Conservation (phyloP, 2,329 filamentous ascomycete species). For the Alternaria viburni region DNA sequence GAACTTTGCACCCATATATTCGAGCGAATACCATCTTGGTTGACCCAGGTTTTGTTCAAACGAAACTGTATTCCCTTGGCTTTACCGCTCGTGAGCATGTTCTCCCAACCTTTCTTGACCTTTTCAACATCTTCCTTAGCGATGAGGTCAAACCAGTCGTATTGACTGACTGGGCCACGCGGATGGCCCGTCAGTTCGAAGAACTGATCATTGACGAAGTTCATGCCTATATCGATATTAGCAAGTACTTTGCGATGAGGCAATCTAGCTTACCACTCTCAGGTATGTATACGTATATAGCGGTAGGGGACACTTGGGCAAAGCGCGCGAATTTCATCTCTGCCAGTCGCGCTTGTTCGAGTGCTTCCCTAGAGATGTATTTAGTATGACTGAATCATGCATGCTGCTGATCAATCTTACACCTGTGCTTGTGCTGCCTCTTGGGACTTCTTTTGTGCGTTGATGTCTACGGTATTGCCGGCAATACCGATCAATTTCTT, state of each 20-base stretch:
- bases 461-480: conserved; percentile 42
- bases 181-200: conserved; percentile 34
- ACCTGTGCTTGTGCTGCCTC: conserved; percentile 26
- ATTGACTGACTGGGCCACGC: conserved; percentile 14
- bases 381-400: not conserved
- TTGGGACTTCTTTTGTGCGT: conserved; percentile 39
- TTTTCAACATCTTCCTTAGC: conserved; percentile 27
- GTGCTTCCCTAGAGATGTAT: conserved; percentile 17
- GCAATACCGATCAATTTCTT: conserved; percentile 36
- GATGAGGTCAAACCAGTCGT: conserved; percentile 27
- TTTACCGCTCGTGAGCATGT: conserved; percentile 22
- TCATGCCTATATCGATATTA: conserved; percentile 26
- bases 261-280: conserved; percentile 16
- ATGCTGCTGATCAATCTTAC: not conserved
- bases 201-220: conserved; percentile 39
- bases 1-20: conserved; percentile 38
- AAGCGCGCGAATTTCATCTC: conserved; percentile 37
- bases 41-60: conserved; percentile 36
- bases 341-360: conserved; percentile 31
- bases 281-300: conserved; percentile 35
- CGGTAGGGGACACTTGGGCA: conserved; percentile 31
- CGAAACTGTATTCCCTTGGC: conserved; percentile 28
- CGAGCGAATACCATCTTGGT: conserved; percentile 30
- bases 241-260: not conserved
- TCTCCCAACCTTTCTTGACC: conserved; percentile 24